phyloP scores from a whole-genome alignment of 2,329 filamentous ascomycete genomes.

The Aureobasidium namibiae region DNA sequence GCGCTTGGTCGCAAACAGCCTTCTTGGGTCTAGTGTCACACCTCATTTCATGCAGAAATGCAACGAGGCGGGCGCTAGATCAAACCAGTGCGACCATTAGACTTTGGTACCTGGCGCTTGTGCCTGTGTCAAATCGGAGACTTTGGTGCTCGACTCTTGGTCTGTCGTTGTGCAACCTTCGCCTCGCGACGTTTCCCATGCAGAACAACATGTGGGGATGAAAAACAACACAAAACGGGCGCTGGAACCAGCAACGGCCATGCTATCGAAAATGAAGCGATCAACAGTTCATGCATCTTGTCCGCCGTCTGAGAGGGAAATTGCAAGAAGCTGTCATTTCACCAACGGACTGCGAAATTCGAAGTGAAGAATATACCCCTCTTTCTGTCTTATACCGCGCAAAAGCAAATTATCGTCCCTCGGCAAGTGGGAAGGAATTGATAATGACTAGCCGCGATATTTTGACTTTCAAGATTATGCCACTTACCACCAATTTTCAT shows the following conservation, averaged over 20 bases:
- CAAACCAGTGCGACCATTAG: conserved; percentile 3
- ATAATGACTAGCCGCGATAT: no score
- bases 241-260: background rate
- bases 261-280: conserved; percentile 9
- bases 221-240: background rate
- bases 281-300: background rate
- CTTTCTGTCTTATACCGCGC: background rate
- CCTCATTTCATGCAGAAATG: conserved; percentile 1
- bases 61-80: background rate
- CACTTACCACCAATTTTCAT: background rate
- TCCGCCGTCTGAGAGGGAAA: background rate
- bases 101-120: conserved; percentile 12
- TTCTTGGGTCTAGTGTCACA: background rate
- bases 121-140: conserved; percentile 4
- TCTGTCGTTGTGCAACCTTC: background rate
- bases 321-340: background rate
- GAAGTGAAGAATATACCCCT: background rate
- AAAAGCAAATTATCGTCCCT: background rate
- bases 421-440: background rate
- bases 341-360: background rate
- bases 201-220: background rate
- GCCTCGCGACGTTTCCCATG: background rate
- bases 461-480: conserved; percentile 5
- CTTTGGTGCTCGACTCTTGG: conserved; percentile 3
- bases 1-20: conserved; percentile 11